Evolutionary conservation across 306 rosid species (phyloP), one percentile per base, ranked within the genome.

Genomic region (Cucurbita maxima): DNA sequence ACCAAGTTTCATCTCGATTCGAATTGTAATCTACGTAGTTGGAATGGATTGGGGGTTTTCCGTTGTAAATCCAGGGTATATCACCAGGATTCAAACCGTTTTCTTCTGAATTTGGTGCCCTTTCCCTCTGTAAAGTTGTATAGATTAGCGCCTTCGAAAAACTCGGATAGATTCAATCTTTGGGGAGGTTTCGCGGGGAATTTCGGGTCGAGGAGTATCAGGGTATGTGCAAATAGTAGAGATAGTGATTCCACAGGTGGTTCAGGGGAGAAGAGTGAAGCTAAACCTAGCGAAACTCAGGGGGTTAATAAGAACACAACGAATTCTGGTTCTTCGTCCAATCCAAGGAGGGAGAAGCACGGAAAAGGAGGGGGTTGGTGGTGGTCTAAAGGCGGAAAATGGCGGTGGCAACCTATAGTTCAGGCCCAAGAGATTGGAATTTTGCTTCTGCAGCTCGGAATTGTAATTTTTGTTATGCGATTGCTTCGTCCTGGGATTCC

Each of bases 351-450:
- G 69, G 96, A 92, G 84, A 88, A 82, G 77, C 91, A 87, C 11
- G 88, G 89, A 63, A 91, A 79, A 63, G 92, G 88, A 70, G 92
- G 88, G 74, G 89, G 85, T 53, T 84, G 88, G 89, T 89, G 92
- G 92, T 85, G 89, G 84, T 85, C 92, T 2, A 87, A 85, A 63
- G 84, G 89, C 5, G 89, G 88, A 55, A 93, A 90, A 60, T 90
- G 92, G 96, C 80, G 88, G 83, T 94, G 99, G 99, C 91, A 87
- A 73, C 97, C 97, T 0, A 84, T 86, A 72, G 83, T 94, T 56
- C 96, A 87, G 73, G 96, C 92, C 3, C 96, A 85, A 58, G 97
- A 88, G 70, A 86, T 89, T 77, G 99, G 96, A 43, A 87, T 89
- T 81, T 72, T 85, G 91, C 79, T 91, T 7, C 48, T 94, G 76